Evolutionary conservation across 306 rosid species (phyloP).

Genomic region (Citrullus amarus): DNA sequence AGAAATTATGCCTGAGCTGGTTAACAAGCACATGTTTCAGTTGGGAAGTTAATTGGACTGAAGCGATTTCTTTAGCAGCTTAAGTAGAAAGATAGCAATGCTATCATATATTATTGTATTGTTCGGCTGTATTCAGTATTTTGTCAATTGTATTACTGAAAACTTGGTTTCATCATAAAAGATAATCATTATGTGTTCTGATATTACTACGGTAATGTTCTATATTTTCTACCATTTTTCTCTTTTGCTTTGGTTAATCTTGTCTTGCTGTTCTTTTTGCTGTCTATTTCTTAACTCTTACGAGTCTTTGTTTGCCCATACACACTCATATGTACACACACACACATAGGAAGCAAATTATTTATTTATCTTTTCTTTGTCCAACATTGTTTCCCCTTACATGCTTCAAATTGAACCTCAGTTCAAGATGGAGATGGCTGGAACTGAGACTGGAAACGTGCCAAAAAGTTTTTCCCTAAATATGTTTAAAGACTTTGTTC

Average conservation of each 20-base stretch:
- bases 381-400: conserved; percentile 5
- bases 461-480: conserved; percentile 68
- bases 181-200: neutral
- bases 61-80: neutral
- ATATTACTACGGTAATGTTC: neutral
- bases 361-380: neutral
- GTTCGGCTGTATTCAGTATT: neutral
- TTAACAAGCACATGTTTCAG: neutral
- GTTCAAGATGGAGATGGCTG: conserved; percentile 93
- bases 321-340: neutral
- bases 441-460: conserved; percentile 42
- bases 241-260: neutral
- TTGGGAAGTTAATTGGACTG: neutral
- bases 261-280: neutral
- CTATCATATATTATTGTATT: neutral
- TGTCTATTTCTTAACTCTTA: neutral
- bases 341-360: no score
- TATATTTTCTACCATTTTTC: neutral
- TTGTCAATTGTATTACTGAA: neutral
- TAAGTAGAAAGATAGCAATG: neutral
- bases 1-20: neutral
- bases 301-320: neutral
- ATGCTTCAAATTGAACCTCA: conserved; percentile 21
- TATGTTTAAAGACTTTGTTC: conserved; percentile 88
- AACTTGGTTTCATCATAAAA: neutral